Base-by-base conservation (phyloP, 805 yeast genomes). In the Candida oleophila region DNA sequence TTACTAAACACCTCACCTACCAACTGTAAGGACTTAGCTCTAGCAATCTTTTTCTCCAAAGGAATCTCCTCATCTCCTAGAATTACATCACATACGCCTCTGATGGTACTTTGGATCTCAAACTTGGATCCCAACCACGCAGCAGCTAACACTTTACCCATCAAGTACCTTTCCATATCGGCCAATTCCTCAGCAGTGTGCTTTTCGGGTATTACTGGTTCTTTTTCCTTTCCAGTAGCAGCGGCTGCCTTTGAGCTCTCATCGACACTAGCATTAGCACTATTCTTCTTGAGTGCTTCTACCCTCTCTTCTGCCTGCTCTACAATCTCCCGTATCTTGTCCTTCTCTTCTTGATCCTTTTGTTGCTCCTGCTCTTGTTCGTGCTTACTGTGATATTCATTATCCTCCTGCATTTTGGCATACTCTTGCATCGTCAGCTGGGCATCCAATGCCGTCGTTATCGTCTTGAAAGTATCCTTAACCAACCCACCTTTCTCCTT, bases 81-180 rank as follows among this genome's bases (percentile, higher is more conserved):
- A 2, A 87, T 75, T 37, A 66, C 69, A 55, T 85, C 85, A 66
- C 92, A 86, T 11, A 87, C 94, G 11, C 75, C 80, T 53, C 88
- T 78, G 44, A 85, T 73, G 0, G 89, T 85, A 12, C 85, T 75
- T 61, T 83, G 86, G 44, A 87, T 87, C 62, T 87, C 95, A 59
- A 82, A 86, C 57, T 79, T 84, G 11, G 91, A 82, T 0, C 92
- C 89, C 11, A 82, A 81, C 95, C 95, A 87, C 7, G 94, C 94
- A 2, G 91, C 92, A 7, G 87, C 85, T 32, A 87, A 67, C 16
- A 87, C 87, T 62, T 87, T 87, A 18, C 92, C 94, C 74, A 86
- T 82, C 53, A 87, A 66, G 28, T 83, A 73, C 60, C 85, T 83
- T 58, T 87, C 92, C 72, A 83, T 77, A 49, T 83, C 85, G 2